These are phyloP conservation scores for Neoconidiobolus thromboides DNA, from an alignment of 371 early-diverging fungal species.

Conservation along the genomic window DNA sequence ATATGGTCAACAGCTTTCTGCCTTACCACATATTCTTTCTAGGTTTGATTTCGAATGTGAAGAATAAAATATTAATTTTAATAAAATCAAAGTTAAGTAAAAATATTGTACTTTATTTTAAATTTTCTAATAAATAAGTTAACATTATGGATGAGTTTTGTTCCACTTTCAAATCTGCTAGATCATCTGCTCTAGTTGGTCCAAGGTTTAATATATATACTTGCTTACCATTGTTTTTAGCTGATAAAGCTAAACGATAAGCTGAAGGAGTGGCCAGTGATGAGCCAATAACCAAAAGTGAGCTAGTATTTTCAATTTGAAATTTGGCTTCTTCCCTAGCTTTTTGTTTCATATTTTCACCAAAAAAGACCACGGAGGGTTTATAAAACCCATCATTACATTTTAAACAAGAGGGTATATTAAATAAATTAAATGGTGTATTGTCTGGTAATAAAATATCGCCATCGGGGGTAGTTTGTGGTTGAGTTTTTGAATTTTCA, in stretches of 20 bases:
- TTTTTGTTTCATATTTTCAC: slow-evolving; percentile 47
- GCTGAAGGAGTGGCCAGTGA: slow-evolving; percentile 69
- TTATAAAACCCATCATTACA: slow-evolving; percentile 39
- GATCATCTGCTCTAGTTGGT: no score
- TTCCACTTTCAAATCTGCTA: no score
- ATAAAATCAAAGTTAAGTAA: no score
- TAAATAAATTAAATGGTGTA: slow-evolving; percentile 34
- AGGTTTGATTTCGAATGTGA: slow-evolving; percentile 25
- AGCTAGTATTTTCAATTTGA: slow-evolving; percentile 29
- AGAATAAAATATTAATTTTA: slow-evolving; percentile 9
- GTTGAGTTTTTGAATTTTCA: neutral
- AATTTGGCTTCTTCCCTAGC: slow-evolving; percentile 27
- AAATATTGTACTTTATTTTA: no score
- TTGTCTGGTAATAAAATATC: slow-evolving; percentile 49
- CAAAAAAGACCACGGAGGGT: slow-evolving; percentile 71
- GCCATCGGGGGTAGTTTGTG: slow-evolving; percentile 65
- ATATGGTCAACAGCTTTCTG: slow-evolving; percentile 54
- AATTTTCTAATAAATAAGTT: no score
- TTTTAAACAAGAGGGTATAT: slow-evolving; percentile 42
- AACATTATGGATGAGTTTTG: no score
- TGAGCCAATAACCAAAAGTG: slow-evolving; percentile 58
- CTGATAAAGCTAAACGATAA: slow-evolving; percentile 34
- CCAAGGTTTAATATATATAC: no score
- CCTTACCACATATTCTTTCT: slow-evolving; percentile 46
- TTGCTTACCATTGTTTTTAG: no score